Evolutionary conservation across 495 filamentous ascomycete genomes (phyloP).

Genomic region (Daldinia concentrica): DNA sequence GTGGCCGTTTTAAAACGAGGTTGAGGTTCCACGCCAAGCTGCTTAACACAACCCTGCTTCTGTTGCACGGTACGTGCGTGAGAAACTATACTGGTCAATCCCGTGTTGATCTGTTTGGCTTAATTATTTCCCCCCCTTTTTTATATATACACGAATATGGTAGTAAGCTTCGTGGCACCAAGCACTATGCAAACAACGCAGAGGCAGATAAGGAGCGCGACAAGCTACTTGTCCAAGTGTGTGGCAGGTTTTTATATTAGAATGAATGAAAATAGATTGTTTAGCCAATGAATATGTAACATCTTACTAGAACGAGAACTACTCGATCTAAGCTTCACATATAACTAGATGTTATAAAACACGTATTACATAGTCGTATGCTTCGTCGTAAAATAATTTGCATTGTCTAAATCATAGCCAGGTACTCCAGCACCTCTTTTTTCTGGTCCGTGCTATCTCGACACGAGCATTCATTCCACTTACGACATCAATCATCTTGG

Average conservation of each 20-base stretch:
- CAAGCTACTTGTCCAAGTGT: too few relatives aligned
- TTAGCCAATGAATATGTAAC: too few relatives aligned
- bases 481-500: constrained; percentile 37
- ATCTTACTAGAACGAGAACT: not conserved
- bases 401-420: constrained; percentile 43
- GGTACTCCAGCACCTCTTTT: constrained; percentile 33
- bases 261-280: too few relatives aligned
- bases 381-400: constrained; percentile 38
- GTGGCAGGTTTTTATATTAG: too few relatives aligned
- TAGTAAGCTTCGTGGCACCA: not conserved
- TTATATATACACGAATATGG: too few relatives aligned
- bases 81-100: not conserved
- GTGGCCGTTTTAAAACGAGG: constrained; percentile 9
- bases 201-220: not conserved
- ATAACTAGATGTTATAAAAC: not conserved
- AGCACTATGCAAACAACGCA: not conserved
- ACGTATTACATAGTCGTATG: not conserved
- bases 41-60: not conserved
- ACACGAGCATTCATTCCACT: constrained; percentile 23
- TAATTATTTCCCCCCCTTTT: too few relatives aligned
- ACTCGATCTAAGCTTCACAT: not conserved
- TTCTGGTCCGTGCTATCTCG: constrained; percentile 36
- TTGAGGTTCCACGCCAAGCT: constrained; percentile 15
- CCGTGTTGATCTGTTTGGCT: not conserved
- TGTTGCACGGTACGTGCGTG: not conserved